These are phyloP conservation scores for Nicotiana tabacum DNA, from an alignment of 257 asterid genomes.

Conservation along the genomic window DNA sequence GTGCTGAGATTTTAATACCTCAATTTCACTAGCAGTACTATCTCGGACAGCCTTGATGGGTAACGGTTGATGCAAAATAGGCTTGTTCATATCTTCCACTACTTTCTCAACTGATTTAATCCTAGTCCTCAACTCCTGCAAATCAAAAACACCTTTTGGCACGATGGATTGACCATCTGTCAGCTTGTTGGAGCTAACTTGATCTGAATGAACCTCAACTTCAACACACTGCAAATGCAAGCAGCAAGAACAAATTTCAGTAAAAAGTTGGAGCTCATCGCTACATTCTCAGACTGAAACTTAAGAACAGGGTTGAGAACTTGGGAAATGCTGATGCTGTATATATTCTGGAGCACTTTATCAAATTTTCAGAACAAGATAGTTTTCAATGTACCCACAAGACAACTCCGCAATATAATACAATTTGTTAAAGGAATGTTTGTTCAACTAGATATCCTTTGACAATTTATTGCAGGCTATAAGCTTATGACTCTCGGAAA, in stretches of 20 bases:
- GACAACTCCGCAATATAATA: background rate
- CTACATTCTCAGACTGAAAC: background rate
- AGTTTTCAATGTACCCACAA: background rate
- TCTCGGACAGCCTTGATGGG: conserved; percentile 29
- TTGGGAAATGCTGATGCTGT: background rate
- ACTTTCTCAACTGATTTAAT: conserved; percentile 52
- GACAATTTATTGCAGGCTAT: background rate
- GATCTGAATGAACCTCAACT: conserved; percentile 21
- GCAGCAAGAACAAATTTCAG: background rate
- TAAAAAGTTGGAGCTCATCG: background rate
- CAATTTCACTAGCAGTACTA: conserved; percentile 29
- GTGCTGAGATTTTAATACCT: conserved; percentile 32
- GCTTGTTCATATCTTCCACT: conserved; percentile 44
- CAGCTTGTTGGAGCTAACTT: conserved; percentile 19
- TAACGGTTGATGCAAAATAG: conserved; percentile 23
- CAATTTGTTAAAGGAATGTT: background rate
- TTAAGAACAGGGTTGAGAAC: background rate
- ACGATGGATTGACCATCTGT: conserved; percentile 28
- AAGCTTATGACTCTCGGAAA: background rate
- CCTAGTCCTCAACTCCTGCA: conserved; percentile 54
- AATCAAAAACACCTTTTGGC: conserved; percentile 30
- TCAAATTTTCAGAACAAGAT: background rate
- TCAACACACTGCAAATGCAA: conserved; percentile 35
- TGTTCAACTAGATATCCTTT: background rate
- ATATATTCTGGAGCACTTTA: background rate